Conservation (phyloP, 345 rosid genomes). For the Moringa oleifera region DNA sequence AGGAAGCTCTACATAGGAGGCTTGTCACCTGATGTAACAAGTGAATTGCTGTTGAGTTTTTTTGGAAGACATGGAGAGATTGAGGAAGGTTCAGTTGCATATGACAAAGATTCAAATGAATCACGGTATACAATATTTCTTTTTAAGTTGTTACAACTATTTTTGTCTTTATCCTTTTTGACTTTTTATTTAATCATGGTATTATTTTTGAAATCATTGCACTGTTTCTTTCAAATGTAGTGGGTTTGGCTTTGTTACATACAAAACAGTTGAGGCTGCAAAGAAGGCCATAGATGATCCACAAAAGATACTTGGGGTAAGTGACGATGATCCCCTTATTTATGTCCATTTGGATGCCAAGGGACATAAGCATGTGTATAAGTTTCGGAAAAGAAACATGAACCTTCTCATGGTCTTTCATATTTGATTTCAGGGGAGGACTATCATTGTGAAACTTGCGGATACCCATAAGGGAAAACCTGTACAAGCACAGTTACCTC, state of each 20-base stretch:
- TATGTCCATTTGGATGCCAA: no score
- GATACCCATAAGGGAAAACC: constrained; percentile 48
- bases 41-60: constrained; percentile 45
- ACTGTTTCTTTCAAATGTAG: constrained; percentile 26
- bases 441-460: constrained; percentile 49
- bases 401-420: not conserved
- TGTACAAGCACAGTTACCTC: constrained; percentile 27
- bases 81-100: constrained; percentile 69
- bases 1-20: constrained; percentile 65
- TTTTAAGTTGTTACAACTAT: not conserved
- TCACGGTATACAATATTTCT: constrained; percentile 35
- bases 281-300: constrained; percentile 62
- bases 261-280: constrained; percentile 52
- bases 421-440: constrained; percentile 38
- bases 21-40: constrained; percentile 51
- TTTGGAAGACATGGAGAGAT: constrained; percentile 55
- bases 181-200: not conserved
- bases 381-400: no score
- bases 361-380: no score
- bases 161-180: not conserved
- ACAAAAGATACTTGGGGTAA: constrained; percentile 50
- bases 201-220: constrained; percentile 6
- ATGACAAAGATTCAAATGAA: constrained; percentile 61
- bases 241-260: constrained; percentile 70
- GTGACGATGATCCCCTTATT: constrained; percentile 1